phyloP scores from a whole-genome alignment of 352 stramenopile species.

The Phytophthora sp. region DNA sequence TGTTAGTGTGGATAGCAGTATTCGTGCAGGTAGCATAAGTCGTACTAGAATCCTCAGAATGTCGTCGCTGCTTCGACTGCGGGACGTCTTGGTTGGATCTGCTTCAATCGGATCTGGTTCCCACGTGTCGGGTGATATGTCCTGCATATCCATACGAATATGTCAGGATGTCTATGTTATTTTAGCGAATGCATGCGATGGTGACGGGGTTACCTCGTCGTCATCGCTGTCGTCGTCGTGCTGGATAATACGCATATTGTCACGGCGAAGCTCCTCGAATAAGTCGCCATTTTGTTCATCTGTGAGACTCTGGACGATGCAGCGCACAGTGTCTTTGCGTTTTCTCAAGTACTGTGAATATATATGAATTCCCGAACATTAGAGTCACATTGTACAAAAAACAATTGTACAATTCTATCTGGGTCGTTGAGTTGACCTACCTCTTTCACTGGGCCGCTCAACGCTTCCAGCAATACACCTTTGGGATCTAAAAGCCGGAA shows the following conservation, averaged over 20 bases:
- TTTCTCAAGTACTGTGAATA: conserved; percentile 89
- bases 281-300: conserved; percentile 93
- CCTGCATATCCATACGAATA: conserved; percentile 36
- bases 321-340: conserved; percentile 96
- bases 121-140: conserved; percentile 89
- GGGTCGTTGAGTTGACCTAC: conserved; percentile 35
- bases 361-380: no score
- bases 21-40: neutral
- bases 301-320: conserved; percentile 94
- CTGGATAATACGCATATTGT: conserved; percentile 93
- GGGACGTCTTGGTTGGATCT: conserved; percentile 81
- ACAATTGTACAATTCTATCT: neutral
- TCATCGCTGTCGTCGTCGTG: conserved; percentile 94
- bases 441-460: conserved; percentile 74
- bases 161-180: neutral
- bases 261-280: conserved; percentile 94
- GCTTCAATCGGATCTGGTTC: conserved; percentile 89
- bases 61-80: conserved; percentile 89
- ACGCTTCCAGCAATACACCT: conserved; percentile 90
- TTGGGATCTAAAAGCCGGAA: conserved; percentile 94
- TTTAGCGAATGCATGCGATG: neutral
- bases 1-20: neutral
- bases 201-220: conserved; percentile 72
- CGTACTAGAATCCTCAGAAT: conserved; percentile 96
- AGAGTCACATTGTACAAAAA: no score